Evolutionary conservation across 192 early-diverging fungal genomes (phyloP), one percentile per base, ranked within the genome.

Genomic region (Coemansia sp.): DNA sequence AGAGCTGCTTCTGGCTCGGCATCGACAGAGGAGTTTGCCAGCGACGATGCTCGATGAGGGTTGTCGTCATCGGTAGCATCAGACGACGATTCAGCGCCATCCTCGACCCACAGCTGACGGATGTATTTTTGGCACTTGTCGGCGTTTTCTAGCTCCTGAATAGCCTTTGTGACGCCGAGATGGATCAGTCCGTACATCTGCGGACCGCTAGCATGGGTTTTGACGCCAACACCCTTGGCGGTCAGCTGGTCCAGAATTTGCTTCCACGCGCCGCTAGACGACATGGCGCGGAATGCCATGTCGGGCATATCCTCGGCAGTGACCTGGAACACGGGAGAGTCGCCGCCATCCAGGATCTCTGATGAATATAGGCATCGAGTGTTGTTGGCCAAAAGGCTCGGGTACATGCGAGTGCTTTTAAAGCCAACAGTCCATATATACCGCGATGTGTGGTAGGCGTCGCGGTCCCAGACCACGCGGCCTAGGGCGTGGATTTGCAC

Each of bases 371-470:
- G 76, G 24, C 87, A 88, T 46, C 84, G 81, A 12, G 79, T 74
- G 18, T 77, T 80, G 27, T 79, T 80, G 55, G 86, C 84, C 6
- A 73, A 83, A 33, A 90, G 79, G 46, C 88, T 90, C 12, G 89
- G 84, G 27, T 85, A 89, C 41, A 87, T 74, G 60, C 89, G 87
- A 46, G 86, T 84, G 71, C 89, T 90, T 61, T 83, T 79, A 66
- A 90, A 92, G 6, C 90, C 90, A 10, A 89, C 86, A 0, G 90
- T 84, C 75, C 88, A 92, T 20, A 92, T 90, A 70, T 92, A 92
- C 31, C 90, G 83, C 38, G 85, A 81, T 18, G 88, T 91, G 66
- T 91, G 90, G 73, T 88, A 91, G 22, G 85, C 78, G 65, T 90
- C 86, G 13, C 85, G 83, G 12, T 86, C 80, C 83, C 87, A 87